A percentile compares a stretch with the other conserved stretches of the same genome.
phyloP scores from a whole-genome alignment of 163 green algal genomes.

The Botryococcus braunii region DNA sequence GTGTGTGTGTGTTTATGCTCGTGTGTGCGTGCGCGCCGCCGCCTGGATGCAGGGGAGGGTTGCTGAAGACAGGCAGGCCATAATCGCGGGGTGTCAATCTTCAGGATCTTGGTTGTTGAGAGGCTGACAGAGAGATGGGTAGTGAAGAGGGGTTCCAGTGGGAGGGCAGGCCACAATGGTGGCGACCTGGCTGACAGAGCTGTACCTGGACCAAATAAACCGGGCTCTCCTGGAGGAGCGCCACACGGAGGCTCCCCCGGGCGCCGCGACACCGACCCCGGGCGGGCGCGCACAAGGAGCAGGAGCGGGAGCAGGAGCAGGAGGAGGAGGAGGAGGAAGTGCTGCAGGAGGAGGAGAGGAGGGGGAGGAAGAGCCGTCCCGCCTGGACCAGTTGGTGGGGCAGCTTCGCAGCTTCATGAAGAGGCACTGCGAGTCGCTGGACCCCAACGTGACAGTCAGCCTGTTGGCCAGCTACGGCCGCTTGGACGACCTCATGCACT shows the following conservation, averaged over 20 bases:
- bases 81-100: too few species aligned
- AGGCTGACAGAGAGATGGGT: too few species aligned
- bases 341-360: slow-evolving; percentile 10
- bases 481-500: slow-evolving; percentile 71
- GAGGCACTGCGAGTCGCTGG: slow-evolving; percentile 47
- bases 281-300: neutral
- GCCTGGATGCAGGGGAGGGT: too few species aligned
- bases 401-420: slow-evolving; percentile 46
- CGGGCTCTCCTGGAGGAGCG: slow-evolving; percentile 45
- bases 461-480: slow-evolving; percentile 74
- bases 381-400: slow-evolving; percentile 1
- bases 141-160: too few species aligned
- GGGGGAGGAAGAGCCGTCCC: neutral
- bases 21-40: too few species aligned
- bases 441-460: slow-evolving; percentile 63
- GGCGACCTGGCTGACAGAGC: slow-evolving; percentile 84
- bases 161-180: slow-evolving; percentile 67
- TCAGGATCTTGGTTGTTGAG: too few species aligned
- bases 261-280: neutral
- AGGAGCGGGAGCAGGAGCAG: too few species aligned
- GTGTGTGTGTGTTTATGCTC: too few species aligned
- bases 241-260: slow-evolving; percentile 6
- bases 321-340: neutral
- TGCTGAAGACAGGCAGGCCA: too few species aligned
- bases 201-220: slow-evolving; percentile 85